A percentile compares a stretch with the other conserved stretches of the same genome.
phyloP scores from a whole-genome alignment of 1,284 basidiomycete genomes.

The Ustilago trichophora region DNA sequence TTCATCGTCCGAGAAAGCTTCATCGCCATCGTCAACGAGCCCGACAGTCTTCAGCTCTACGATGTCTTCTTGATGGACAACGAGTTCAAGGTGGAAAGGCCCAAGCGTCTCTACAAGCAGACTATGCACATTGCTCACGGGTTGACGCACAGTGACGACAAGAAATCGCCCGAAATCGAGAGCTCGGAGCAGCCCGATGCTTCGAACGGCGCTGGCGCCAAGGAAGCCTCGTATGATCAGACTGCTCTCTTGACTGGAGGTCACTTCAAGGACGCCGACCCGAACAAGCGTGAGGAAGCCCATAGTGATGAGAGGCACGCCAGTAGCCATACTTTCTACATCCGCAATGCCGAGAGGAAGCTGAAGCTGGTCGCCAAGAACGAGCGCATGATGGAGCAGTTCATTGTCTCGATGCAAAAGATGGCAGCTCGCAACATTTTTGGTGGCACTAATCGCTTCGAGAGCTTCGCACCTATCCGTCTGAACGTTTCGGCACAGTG shows the following conservation, averaged over 20 bases:
- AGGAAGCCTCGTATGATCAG: slow-evolving; percentile 45
- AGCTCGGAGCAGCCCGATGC: slow-evolving; percentile 43
- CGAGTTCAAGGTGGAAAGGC: slow-evolving; percentile 82
- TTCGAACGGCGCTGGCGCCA: slow-evolving; percentile 3
- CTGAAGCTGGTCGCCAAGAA: slow-evolving; percentile 88
- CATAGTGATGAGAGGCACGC: slow-evolving; percentile 58
- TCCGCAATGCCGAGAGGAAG: slow-evolving; percentile 88
- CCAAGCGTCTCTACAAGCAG: slow-evolving; percentile 67
- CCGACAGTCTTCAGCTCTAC: slow-evolving; percentile 77
- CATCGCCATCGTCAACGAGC: slow-evolving; percentile 85
- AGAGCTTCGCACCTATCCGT: slow-evolving; percentile 92
- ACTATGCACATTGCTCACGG: slow-evolving; percentile 57
- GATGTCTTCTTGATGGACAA: slow-evolving; percentile 94
- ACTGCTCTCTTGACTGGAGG: slow-evolving; percentile 59
- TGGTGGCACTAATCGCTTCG: slow-evolving; percentile 76
- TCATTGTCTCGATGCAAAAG: slow-evolving; percentile 90
- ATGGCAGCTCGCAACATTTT: slow-evolving; percentile 82
- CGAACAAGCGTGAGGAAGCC: slow-evolving; percentile 23
- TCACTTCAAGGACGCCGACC: slow-evolving; percentile 51
- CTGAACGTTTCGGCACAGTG: slow-evolving; percentile 94
- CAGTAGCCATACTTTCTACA: slow-evolving; percentile 87
- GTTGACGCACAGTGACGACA: slow-evolving; percentile 45
- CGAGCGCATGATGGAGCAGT: slow-evolving; percentile 96
- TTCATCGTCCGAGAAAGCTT: slow-evolving; percentile 93
- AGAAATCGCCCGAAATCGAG: slow-evolving; percentile 17